Base-by-base conservation (phyloP, 2,329 filamentous ascomycete genomes). In the Emmonsiellopsis sp. region DNA sequence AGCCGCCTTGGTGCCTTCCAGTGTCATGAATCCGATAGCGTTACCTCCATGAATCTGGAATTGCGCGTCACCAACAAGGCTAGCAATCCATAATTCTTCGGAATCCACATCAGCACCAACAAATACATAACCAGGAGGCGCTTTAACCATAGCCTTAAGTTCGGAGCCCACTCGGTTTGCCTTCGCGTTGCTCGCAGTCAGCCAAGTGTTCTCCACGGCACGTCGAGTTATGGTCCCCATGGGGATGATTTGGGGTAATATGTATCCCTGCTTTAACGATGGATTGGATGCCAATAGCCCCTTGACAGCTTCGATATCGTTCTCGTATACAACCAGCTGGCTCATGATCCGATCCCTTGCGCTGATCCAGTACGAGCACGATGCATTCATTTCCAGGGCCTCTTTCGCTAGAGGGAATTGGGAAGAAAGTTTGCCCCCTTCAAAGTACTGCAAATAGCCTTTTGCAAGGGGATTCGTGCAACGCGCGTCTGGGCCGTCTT, bases 311-410 rank as follows among this genome's bases (percentile, higher is more conserved):
- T 63, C 57, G 50, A 73, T 58, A 58, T 94, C 84, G 35, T 84
- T 76, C 55, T 90, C 79, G 66, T 95, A 96, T 1, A 98, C 87
- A 1, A 95, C 91, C 79, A 97, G 88, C 65, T 98, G 93, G n/a
- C 85, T 87, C 78, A 76, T 92, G 70, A 98, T 98, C 49, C 93
- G 79, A 65, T 95, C 89, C 57, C 93, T 81, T 13, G 93, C 91
- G 63, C 89, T 95, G 62, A 98, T 97, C 93, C 94, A 98, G 70
- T 98, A 98, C 0, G 92, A 97, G 67, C 94, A 98, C 0, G 90
- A 95, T 0, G 93, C 90, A 62, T 98, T 98, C 93, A 98, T 98
- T 62, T 97, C 87, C 43, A 98, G 75, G 0, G 94, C 93, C 67
- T 95, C 90, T 65, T 94, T 97, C 0, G 93, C 93, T 63, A 96